A percentile compares a stretch with the other conserved stretches of the same genome.
Evolutionary conservation across 768 basidiomycete genomes (phyloP).

Genomic region (Xanthoconium stramineum): DNA sequence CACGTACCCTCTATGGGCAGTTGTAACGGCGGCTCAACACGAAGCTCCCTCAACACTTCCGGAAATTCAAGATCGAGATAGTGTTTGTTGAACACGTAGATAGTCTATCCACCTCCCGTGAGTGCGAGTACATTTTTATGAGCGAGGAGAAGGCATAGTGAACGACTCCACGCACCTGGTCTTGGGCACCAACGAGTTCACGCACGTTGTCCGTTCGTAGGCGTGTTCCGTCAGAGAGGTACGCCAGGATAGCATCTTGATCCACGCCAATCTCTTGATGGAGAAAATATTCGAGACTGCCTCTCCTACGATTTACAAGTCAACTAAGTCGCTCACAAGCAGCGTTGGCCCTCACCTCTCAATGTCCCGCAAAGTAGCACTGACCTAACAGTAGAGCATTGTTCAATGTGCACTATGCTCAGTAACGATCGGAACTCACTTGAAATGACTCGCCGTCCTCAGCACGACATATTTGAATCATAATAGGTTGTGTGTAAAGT

Average conservation of each 20-base stretch:
- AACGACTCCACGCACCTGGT: conserved; percentile 53
- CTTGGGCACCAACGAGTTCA: conserved; percentile 70
- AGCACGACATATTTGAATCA: conserved; percentile 65
- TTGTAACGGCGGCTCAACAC: conserved; percentile 57
- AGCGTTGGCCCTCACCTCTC: conserved; percentile 50
- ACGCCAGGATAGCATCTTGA: conserved; percentile 67
- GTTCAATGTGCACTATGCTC: not conserved
- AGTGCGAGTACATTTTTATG: not conserved
- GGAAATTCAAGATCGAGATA: conserved; percentile 70
- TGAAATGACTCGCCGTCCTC: conserved; percentile 63
- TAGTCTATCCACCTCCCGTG: conserved; percentile 42
- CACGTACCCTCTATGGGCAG: conserved; percentile 67
- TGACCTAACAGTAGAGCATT: conserved; percentile 33
- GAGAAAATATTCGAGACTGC: conserved; percentile 68
- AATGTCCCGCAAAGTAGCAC: conserved; percentile 70
- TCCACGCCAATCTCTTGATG: conserved; percentile 70
- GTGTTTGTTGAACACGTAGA: conserved; percentile 82
- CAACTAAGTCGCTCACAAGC: conserved; percentile 1
- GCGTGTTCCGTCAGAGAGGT: conserved; percentile 75
- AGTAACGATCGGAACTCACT: conserved; percentile 32
- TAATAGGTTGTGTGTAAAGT: conserved; percentile 22
- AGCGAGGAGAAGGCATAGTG: not conserved
- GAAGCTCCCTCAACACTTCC: conserved; percentile 63
- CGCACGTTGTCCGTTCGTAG: conserved; percentile 68
- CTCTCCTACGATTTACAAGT: conserved; percentile 41